A percentile compares a stretch with the other conserved stretches of the same genome.
phyloP scores from a whole-genome alignment of 2,329 filamentous ascomycete species.

The Rhytidhysteron rufulum region DNA sequence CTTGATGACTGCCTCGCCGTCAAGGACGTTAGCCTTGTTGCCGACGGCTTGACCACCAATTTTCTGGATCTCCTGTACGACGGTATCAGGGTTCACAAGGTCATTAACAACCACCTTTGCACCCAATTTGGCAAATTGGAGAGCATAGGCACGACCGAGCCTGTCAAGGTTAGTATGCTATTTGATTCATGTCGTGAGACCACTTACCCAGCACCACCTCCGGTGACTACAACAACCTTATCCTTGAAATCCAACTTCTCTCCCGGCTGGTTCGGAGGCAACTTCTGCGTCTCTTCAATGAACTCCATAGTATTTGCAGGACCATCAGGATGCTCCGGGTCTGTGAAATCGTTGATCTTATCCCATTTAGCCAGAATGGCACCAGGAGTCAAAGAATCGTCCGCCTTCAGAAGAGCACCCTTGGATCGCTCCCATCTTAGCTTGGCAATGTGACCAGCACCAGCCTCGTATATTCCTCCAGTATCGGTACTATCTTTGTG shows the following conservation, averaged over 20 bases:
- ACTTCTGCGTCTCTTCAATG: slow-evolving; percentile 34
- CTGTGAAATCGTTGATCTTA: slow-evolving; percentile 79
- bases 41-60: slow-evolving; percentile 84
- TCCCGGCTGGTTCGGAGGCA: slow-evolving; percentile 27
- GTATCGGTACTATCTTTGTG: slow-evolving; percentile 87
- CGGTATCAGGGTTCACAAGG: slow-evolving; percentile 83
- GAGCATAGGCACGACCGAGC: slow-evolving; percentile 84
- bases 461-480: slow-evolving; percentile 88
- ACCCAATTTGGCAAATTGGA: slow-evolving; percentile 81
- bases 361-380: slow-evolving; percentile 88
- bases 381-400: slow-evolving; percentile 81
- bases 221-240: slow-evolving; percentile 36
- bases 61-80: slow-evolving; percentile 90
- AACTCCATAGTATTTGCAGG: slow-evolving; percentile 84
- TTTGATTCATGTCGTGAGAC: not conserved
- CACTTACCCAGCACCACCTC: slow-evolving; percentile 37
- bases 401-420: slow-evolving; percentile 84
- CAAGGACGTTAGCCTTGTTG: slow-evolving; percentile 89
- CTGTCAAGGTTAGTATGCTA: slow-evolving; percentile 39
- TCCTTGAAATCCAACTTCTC: slow-evolving; percentile 34
- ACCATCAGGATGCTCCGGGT: slow-evolving; percentile 77
- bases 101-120: slow-evolving; percentile 93
- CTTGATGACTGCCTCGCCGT: slow-evolving; percentile 89
- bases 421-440: slow-evolving; percentile 90
- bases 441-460: slow-evolving; percentile 89